Conservation (phyloP, 164 flowering plant species). For the Berberis vulgaris region DNA sequence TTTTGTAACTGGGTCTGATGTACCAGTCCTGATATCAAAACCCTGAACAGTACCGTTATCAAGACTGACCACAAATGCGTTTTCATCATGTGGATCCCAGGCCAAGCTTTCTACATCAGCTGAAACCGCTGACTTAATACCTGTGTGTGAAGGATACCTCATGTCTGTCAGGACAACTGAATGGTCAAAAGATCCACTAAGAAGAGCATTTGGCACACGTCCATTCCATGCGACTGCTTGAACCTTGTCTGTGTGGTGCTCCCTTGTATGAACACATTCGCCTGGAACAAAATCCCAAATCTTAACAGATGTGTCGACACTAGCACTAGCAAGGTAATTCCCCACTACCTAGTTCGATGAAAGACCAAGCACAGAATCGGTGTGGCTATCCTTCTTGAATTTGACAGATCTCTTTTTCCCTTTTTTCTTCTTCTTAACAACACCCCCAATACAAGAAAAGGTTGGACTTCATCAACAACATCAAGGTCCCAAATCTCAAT, state of each 20-base stretch:
- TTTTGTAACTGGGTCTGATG: not conserved
- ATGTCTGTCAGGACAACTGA: conserved; percentile 75
- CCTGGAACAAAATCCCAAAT: conserved; percentile 85
- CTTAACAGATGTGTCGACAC: conserved; percentile 84
- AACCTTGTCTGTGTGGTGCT: conserved; percentile 87
- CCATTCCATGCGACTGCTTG: conserved; percentile 93
- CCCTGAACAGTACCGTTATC: conserved; percentile 49
- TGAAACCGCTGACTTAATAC: conserved; percentile 64
- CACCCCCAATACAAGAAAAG: too few species aligned
- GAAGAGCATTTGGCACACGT: conserved; percentile 58
- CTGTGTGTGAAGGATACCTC: conserved; percentile 57
- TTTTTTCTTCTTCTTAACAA: too few species aligned
- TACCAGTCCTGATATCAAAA: not conserved
- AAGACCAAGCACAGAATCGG: conserved; percentile 83
- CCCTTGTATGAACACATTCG: conserved; percentile 63
- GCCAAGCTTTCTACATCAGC: conserved; percentile 91
- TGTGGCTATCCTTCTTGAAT: conserved; percentile 76
- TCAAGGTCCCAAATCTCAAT: too few species aligned
- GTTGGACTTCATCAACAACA: too few species aligned
- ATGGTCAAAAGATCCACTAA: conserved; percentile 96
- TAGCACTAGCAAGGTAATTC: conserved; percentile 94
- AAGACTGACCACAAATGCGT: conserved; percentile 86
- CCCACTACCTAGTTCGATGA: conserved; percentile 92
- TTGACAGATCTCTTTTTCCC: conserved; percentile 54
- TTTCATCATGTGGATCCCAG: conserved; percentile 87